Evolutionary conservation across 306 rosid genomes (phyloP).

Genomic region (Trifolium repens): DNA sequence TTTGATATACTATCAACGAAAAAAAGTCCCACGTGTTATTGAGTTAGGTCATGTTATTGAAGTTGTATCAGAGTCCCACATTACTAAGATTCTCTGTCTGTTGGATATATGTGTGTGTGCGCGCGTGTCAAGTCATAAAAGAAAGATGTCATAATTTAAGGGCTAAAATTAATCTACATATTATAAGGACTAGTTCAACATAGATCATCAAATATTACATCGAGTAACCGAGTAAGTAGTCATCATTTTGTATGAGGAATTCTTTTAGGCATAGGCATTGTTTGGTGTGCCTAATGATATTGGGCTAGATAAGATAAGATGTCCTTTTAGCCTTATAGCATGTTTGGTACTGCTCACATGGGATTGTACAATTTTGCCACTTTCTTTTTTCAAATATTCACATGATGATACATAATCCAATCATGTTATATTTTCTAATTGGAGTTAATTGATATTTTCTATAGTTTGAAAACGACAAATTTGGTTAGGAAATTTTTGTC

Average conservation of each 20-base stretch:
- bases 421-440: constrained; percentile 3
- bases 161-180: too few species aligned
- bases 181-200: too few species aligned
- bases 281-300: constrained; percentile 29
- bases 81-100: too few species aligned
- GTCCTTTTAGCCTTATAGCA: constrained; percentile 12
- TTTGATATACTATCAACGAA: too few species aligned
- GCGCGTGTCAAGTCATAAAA: too few species aligned
- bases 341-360: constrained; percentile 26
- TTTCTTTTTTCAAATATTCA: constrained; percentile 9
- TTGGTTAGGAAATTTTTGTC: constrained; percentile 12
- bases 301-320: constrained; percentile 6
- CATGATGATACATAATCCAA: constrained; percentile 3
- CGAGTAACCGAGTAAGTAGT: background rate
- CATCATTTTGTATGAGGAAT: background rate
- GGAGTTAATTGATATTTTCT: background rate
- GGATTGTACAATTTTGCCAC: constrained; percentile 20
- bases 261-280: constrained; percentile 20
- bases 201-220: background rate
- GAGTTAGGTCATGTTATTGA: too few species aligned
- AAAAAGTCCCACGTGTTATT: too few species aligned
- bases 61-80: too few species aligned
- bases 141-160: too few species aligned
- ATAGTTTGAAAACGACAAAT: constrained; percentile 5
- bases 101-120: too few species aligned